Percentiles rank a stretch among this genome's conserved stretches.
Conservation (phyloP, 495 filamentous ascomycete genomes). For the Lindgomyces ingoldianus region DNA sequence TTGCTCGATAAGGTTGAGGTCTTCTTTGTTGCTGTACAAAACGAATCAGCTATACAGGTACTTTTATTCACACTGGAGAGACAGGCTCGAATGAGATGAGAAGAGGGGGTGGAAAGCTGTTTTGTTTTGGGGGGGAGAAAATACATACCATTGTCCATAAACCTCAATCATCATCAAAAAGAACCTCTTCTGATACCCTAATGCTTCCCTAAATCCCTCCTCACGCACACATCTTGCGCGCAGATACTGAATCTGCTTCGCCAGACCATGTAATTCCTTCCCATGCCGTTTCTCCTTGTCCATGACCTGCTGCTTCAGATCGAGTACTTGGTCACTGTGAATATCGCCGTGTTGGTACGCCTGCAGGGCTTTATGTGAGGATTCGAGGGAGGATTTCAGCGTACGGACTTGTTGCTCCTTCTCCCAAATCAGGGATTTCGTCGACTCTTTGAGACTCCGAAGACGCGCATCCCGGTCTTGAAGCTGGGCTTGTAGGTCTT, state of each 20-base stretch:
- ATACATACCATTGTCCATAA: constrained; percentile 81
- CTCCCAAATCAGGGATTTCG: constrained; percentile 15
- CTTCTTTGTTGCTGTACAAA: constrained; percentile 77
- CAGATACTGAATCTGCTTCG: constrained; percentile 88
- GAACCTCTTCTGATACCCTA: constrained; percentile 78
- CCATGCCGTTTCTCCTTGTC: constrained; percentile 64
- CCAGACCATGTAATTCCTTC: constrained; percentile 79
- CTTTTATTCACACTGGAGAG: no score
- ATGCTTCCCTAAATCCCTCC: constrained; percentile 71
- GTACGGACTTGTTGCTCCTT: constrained; percentile 38
- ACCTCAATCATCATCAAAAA: constrained; percentile 77
- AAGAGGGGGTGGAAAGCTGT: background rate
- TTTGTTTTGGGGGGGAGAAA: constrained; percentile 26
- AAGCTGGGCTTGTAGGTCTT: constrained; percentile 25
- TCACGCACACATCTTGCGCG: constrained; percentile 75
- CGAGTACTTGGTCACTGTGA: constrained; percentile 17
- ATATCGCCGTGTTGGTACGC: constrained; percentile 1
- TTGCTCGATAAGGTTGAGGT: constrained; percentile 76
- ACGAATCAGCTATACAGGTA: no score
- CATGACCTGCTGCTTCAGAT: constrained; percentile 25
- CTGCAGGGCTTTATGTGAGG: constrained; percentile 9
- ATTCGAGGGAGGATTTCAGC: constrained; percentile 10
- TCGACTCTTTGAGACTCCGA: background rate
- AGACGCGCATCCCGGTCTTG: constrained; percentile 25
- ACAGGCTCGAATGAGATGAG: background rate